Conservation (phyloP, 2,329 filamentous ascomycete species). For the Pseudopithomyces chartarum region DNA sequence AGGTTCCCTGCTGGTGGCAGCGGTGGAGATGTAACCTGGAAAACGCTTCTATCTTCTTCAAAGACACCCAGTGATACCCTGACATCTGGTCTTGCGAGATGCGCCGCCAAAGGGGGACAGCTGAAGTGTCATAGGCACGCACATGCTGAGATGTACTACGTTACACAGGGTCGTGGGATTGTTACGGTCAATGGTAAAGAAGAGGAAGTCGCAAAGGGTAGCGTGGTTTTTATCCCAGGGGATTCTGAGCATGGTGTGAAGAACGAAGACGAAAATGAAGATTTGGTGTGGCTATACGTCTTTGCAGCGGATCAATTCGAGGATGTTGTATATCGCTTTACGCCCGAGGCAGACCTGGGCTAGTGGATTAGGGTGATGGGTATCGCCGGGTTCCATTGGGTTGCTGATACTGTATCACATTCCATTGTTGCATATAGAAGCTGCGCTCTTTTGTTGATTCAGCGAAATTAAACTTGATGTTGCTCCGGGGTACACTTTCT, state of each 20-base stretch:
- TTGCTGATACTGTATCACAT: too few relatives aligned
- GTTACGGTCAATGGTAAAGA: conserved; percentile 46
- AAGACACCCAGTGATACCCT: conserved; percentile 43
- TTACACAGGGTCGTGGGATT: conserved; percentile 44
- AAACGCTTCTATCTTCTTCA: conserved; percentile 46
- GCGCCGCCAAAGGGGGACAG: conserved; percentile 36
- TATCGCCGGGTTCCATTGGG: too few relatives aligned
- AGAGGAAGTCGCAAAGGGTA: conserved; percentile 39
- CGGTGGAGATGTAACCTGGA: conserved; percentile 43
- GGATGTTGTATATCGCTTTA: conserved; percentile 48
- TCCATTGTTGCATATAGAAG: too few relatives aligned
- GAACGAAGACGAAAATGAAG: conserved; percentile 21
- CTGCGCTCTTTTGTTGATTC: too few relatives aligned
- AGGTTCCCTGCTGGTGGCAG: not conserved
- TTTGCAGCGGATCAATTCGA: conserved; percentile 30
- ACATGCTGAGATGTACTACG: conserved; percentile 52
- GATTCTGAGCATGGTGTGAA: conserved; percentile 50
- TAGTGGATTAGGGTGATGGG: too few relatives aligned
- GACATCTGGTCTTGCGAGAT: conserved; percentile 46
- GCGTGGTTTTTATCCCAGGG: conserved; percentile 16
- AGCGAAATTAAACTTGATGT: too few relatives aligned
- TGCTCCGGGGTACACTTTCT: too few relatives aligned
- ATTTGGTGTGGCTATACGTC: conserved; percentile 48
- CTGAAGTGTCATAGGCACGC: conserved; percentile 47
- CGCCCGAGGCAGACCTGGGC: too few relatives aligned